Conservation (phyloP, 2,329 filamentous ascomycete species). For the Pseudophaeomoniella oleicola region DNA sequence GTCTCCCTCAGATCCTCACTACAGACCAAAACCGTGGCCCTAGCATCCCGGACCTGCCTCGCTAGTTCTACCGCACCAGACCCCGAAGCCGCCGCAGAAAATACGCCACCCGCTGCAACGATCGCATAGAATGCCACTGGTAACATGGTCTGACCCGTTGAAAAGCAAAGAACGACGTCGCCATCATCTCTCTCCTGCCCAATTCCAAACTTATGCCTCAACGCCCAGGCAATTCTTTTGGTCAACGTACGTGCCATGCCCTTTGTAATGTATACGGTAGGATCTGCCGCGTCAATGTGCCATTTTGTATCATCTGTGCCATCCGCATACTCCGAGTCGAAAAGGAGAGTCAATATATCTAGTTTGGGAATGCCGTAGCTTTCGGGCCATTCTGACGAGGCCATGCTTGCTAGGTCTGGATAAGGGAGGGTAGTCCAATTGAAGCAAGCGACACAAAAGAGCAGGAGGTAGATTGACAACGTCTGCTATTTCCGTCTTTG, state of each 20-base stretch:
- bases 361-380: not conserved
- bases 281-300: constrained; percentile 43
- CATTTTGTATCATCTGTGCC: constrained; percentile 34
- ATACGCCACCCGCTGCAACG: constrained; percentile 45
- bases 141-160: constrained; percentile 41
- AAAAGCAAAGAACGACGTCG: constrained; percentile 43
- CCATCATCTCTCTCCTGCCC: constrained; percentile 32
- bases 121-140: constrained; percentile 41
- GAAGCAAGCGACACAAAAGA: no score
- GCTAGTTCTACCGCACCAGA: constrained; percentile 8
- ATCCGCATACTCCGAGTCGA: not conserved
- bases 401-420: no score
- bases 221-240: constrained; percentile 38
- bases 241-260: constrained; percentile 33
- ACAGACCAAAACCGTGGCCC: constrained; percentile 22
- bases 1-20: constrained; percentile 36
- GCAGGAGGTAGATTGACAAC: no score
- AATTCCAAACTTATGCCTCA: constrained; percentile 40
- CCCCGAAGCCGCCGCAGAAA: constrained; percentile 21
- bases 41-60: constrained; percentile 8
- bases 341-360: not conserved
- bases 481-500: no score
- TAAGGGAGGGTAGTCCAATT: no score
- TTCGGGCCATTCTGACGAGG: no score
- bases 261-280: constrained; percentile 39